A percentile compares a stretch with the other conserved stretches of the same genome.
Evolutionary conservation across 2,329 filamentous ascomycete genomes (phyloP).

Genomic region (Fusarium globosum): DNA sequence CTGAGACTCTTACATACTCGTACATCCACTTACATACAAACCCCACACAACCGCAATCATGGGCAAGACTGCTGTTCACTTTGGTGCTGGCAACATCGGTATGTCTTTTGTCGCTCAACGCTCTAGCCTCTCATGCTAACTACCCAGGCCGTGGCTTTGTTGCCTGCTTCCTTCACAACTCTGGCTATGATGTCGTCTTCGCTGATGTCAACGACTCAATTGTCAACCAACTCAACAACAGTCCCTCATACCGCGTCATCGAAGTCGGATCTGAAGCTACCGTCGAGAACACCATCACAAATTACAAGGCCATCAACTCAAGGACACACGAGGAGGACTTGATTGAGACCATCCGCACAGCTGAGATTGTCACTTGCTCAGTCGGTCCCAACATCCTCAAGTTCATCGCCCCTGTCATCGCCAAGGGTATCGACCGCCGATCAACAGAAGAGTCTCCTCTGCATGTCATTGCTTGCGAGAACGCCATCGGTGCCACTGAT

Average conservation of each 20-base stretch:
- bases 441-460: constrained; percentile 73
- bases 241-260: constrained; percentile 86
- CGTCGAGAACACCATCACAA: constrained; percentile 83
- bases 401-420: constrained; percentile 95
- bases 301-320: constrained; percentile 98
- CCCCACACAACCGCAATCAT: constrained; percentile 49
- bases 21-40: constrained; percentile 16
- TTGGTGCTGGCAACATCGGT: constrained; percentile 88
- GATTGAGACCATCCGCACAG: constrained; percentile 84
- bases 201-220: constrained; percentile 90
- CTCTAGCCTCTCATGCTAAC: constrained; percentile 17
- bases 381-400: constrained; percentile 96
- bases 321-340: constrained; percentile 84
- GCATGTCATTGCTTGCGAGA: constrained; percentile 97
- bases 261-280: constrained; percentile 90
- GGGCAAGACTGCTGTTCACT: constrained; percentile 79
- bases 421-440: constrained; percentile 88
- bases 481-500: constrained; percentile 94
- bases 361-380: constrained; percentile 94
- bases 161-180: constrained; percentile 92
- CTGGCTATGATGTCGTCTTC: constrained; percentile 95
- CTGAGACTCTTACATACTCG: not conserved
- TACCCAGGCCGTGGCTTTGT: constrained; percentile 77
- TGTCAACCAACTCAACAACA: constrained; percentile 81
- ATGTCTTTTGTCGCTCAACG: constrained; percentile 45